Evolutionary conservation across 345 rosid species (phyloP).

Genomic region (Trapa bicornis): DNA sequence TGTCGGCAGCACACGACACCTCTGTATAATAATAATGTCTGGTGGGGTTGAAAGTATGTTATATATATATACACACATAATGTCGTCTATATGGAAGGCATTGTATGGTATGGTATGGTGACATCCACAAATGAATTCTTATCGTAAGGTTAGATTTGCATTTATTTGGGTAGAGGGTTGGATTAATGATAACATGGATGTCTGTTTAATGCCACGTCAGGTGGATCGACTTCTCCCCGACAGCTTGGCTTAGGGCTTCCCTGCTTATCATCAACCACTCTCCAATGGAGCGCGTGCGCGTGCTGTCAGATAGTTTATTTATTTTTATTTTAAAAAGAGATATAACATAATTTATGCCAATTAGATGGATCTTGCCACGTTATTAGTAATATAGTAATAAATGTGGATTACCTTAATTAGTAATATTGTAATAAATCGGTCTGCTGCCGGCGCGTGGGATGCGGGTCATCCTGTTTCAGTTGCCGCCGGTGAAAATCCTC

Average conservation of each 20-base stretch:
- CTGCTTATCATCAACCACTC: not conserved
- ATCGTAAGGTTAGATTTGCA: no score
- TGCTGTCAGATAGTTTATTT: no score
- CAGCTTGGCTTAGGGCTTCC: not conserved
- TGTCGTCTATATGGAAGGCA: not conserved
- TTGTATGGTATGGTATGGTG: no score
- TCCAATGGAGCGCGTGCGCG: not conserved
- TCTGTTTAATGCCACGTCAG: conserved; percentile 4
- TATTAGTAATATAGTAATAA: no score
- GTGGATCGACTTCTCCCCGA: not conserved
- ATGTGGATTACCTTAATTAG: not conserved
- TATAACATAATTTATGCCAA: no score
- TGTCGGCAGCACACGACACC: not conserved
- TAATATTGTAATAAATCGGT: not conserved
- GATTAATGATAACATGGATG: not conserved
- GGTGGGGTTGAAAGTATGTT: no score
- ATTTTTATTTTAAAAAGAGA: no score
- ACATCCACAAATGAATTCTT: no score
- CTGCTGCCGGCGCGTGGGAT: not conserved
- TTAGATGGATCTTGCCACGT: no score
- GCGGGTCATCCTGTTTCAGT: not conserved
- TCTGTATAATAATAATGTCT: not conserved
- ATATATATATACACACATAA: no score
- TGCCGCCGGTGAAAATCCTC: conserved; percentile 3
- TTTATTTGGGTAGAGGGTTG: no score